Conservation (phyloP, 495 filamentous ascomycete species). For the Hypoxylon perforatum region DNA sequence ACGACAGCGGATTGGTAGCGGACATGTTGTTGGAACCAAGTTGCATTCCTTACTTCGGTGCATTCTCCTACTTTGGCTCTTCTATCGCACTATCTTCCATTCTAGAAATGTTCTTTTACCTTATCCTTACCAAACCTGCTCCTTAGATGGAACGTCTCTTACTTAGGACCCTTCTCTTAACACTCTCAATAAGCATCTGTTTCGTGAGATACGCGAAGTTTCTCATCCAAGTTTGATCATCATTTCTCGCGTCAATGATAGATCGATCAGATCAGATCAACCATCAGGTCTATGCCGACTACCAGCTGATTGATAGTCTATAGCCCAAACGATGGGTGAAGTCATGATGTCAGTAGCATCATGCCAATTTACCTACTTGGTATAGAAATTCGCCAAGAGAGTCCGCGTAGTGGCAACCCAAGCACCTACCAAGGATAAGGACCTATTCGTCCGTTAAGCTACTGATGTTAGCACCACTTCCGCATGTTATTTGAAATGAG, state of each 20-base stretch:
- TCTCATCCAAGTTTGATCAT: slow-evolving; percentile 12
- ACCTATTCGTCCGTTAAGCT: no score
- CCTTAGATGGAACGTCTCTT: not conserved
- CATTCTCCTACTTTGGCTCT: slow-evolving; percentile 15
- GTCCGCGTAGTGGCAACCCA: not conserved
- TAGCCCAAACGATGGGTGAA: not conserved
- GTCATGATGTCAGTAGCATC: slow-evolving; percentile 5
- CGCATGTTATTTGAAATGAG: slow-evolving; percentile 13
- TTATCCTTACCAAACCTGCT: not conserved
- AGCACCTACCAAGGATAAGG: not conserved
- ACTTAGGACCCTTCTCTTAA: slow-evolving; percentile 6
- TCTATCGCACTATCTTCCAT: slow-evolving; percentile 10
- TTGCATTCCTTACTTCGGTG: slow-evolving; percentile 14
- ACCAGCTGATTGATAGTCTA: no score
- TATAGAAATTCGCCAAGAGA: not conserved
- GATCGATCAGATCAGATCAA: slow-evolving; percentile 1
- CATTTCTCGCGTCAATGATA: slow-evolving; percentile 8
- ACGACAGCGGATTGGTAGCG: not conserved
- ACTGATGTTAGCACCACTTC: slow-evolving; percentile 8
- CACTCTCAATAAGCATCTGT: slow-evolving; percentile 21
- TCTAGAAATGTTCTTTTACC: slow-evolving; percentile 33
- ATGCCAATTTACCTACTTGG: not conserved
- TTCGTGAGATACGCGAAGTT: slow-evolving; percentile 21
- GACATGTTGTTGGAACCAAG: not conserved
- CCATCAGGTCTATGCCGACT: not conserved